phyloP scores from a whole-genome alignment of 768 basidiomycete genomes.

The Hirschioporus abietinus region DNA sequence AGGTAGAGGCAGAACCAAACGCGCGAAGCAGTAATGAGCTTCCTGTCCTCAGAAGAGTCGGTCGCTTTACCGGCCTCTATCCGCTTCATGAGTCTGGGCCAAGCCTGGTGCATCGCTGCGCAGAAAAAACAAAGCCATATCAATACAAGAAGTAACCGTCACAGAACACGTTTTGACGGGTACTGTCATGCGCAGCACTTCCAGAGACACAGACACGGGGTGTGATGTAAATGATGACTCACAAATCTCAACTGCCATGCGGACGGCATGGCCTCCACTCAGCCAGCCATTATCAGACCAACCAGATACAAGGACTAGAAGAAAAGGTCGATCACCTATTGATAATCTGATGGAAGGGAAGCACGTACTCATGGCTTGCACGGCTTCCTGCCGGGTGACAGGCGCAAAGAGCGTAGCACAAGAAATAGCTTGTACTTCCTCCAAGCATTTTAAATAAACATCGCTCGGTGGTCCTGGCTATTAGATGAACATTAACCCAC shows the following conservation, averaged over 20 bases:
- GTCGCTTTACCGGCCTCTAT: conserved; percentile 67
- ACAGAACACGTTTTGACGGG: background rate
- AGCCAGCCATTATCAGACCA: conserved; percentile 98
- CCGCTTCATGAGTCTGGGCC: conserved; percentile 73
- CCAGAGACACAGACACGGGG: no score
- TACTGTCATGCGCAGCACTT: background rate
- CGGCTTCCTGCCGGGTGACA: conserved; percentile 77
- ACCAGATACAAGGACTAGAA: conserved; percentile 78
- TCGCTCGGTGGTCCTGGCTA: conserved; percentile 66
- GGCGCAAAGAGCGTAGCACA: conserved; percentile 84
- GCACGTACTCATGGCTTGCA: conserved; percentile 87
- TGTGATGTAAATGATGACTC: conserved; percentile 20
- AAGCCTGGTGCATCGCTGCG: conserved; percentile 85
- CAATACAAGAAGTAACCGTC: conserved; percentile 3
- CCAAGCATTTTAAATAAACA: conserved; percentile 62
- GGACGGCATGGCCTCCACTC: conserved; percentile 91
- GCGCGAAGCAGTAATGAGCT: conserved; percentile 75
- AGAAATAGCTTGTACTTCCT: conserved; percentile 83
- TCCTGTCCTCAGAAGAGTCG: conserved; percentile 57
- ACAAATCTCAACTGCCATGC: conserved; percentile 96
- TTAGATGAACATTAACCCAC: background rate
- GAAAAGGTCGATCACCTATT: conserved; percentile 7
- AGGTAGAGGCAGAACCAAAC: conserved; percentile 94
- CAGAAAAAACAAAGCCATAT: conserved; percentile 2
- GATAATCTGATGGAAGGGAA: background rate